Evolutionary conservation across 306 rosid species (phyloP).

Genomic region (Pueraria montana): DNA sequence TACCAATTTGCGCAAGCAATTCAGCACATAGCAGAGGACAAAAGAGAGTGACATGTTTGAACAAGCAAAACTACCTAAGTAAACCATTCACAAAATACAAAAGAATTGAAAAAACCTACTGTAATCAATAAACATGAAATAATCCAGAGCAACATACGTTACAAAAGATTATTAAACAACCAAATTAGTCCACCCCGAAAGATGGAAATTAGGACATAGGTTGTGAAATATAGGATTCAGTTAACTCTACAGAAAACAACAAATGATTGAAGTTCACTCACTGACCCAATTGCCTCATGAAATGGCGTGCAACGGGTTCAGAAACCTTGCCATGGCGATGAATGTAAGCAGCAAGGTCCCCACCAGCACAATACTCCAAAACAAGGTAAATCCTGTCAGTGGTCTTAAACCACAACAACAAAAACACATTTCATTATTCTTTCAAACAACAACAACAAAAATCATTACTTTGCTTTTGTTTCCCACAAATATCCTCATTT

Average conservation of each 20-base stretch:
- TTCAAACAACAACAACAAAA: background rate
- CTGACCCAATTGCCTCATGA: slow-evolving; percentile 94
- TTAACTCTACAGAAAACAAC: background rate
- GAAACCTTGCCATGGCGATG: slow-evolving; percentile 75
- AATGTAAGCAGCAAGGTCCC: slow-evolving; percentile 83
- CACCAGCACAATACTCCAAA: slow-evolving; percentile 96
- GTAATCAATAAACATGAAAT: background rate
- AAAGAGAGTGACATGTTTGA: slow-evolving; percentile 14
- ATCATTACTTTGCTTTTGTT: background rate
- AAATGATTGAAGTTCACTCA: slow-evolving; percentile 34
- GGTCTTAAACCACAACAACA: slow-evolving; percentile 53
- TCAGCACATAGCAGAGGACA: background rate
- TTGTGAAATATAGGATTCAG: background rate
- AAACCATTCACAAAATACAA: slow-evolving; percentile 30
- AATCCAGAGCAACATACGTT: background rate
- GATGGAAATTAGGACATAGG: background rate
- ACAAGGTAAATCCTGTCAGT: slow-evolving; percentile 86
- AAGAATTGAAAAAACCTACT: slow-evolving; percentile 9
- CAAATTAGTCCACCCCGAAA: background rate
- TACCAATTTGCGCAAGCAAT: slow-evolving; percentile 20
- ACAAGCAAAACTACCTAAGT: slow-evolving; percentile 30
- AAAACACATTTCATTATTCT: background rate
- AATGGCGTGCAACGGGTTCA: slow-evolving; percentile 78
- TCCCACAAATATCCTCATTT: background rate
- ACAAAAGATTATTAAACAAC: background rate